Conservation (phyloP, 164 flowering plant genomes). For the Euptelea pleiosperma region DNA sequence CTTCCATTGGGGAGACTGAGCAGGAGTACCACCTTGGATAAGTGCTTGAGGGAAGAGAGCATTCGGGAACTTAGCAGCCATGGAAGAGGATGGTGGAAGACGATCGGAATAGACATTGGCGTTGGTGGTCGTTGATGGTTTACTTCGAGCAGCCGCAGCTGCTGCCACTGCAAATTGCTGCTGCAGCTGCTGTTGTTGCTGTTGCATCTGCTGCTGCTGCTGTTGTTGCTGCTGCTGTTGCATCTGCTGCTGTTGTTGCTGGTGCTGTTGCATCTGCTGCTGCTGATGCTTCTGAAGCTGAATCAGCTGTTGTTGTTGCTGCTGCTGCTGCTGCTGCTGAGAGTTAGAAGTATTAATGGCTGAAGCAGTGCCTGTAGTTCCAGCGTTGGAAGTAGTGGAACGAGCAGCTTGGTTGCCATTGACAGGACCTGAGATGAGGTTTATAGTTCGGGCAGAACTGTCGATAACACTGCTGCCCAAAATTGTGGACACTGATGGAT, state of each 20-base stretch:
- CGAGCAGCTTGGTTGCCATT: slow-evolving; percentile 31
- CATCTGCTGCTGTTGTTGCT: slow-evolving; percentile 19
- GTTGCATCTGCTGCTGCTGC: slow-evolving; percentile 20
- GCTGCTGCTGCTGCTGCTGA: slow-evolving; percentile 41
- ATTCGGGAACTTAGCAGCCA: slow-evolving; percentile 59
- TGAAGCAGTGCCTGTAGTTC: slow-evolving; percentile 21
- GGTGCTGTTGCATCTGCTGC: slow-evolving; percentile 36
- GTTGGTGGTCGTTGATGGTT: slow-evolving; percentile 46
- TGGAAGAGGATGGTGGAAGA: slow-evolving; percentile 37
- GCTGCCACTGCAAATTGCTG: slow-evolving; percentile 26
- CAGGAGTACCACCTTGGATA: slow-evolving; percentile 47
- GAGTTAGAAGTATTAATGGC: slow-evolving; percentile 26
- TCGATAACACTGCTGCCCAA: slow-evolving; percentile 44
- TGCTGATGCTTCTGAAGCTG: slow-evolving; percentile 34
- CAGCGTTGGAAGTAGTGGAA: slow-evolving; percentile 18
- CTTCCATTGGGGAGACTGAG: slow-evolving; percentile 81
- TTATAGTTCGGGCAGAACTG: slow-evolving; percentile 49
- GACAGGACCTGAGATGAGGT: slow-evolving; percentile 37
- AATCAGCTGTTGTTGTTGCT: slow-evolving; percentile 18
- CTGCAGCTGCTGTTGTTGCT: slow-evolving; percentile 28
- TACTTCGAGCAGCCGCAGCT: slow-evolving; percentile 53
- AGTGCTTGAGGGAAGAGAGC: slow-evolving; percentile 54
- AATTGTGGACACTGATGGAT: slow-evolving; percentile 32
- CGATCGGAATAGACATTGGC: slow-evolving; percentile 57
- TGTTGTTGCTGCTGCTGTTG: slow-evolving; percentile 21